Conservation (phyloP, 164 flowering plant genomes). For the Aristolochia californica region DNA sequence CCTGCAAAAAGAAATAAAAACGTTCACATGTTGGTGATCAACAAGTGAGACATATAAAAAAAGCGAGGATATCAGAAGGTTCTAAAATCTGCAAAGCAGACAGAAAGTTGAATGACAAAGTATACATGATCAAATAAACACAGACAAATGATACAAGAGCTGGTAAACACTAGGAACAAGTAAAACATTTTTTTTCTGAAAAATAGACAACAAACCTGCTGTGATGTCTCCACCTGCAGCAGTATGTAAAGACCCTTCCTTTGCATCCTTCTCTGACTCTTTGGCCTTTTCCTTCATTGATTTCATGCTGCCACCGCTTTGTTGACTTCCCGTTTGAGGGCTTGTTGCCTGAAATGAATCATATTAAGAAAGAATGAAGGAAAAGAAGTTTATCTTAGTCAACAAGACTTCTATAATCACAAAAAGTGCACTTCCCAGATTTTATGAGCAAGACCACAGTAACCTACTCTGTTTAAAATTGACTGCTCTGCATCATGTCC, state of each 20-base stretch:
- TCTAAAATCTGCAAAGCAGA: too few species aligned
- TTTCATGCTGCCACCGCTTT: slow-evolving; percentile 70
- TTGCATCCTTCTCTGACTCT: slow-evolving; percentile 64
- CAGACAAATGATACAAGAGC: too few species aligned
- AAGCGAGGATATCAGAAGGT: not conserved
- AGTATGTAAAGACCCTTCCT: slow-evolving; percentile 69
- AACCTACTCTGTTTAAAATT: slow-evolving; percentile 59
- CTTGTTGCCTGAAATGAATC: slow-evolving; percentile 63
- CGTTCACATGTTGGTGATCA: not conserved
- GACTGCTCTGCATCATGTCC: slow-evolving; percentile 77
- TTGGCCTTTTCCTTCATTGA: slow-evolving; percentile 78
- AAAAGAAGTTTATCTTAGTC: not conserved
- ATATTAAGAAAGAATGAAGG: not conserved
- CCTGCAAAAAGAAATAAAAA: slow-evolving; percentile 33
- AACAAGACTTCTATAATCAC: not conserved
- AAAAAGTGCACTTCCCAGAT: not conserved
- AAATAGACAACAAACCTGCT: slow-evolving; percentile 49
- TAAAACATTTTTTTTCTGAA: not conserved
- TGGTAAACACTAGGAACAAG: too few species aligned
- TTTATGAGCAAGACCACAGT: not conserved
- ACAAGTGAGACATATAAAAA: not conserved
- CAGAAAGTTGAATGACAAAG: too few species aligned
- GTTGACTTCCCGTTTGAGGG: slow-evolving; percentile 78
- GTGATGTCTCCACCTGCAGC: slow-evolving; percentile 95
- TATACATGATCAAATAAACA: too few species aligned